These are phyloP conservation scores for Mucor lusitanicus DNA, from an alignment of 371 early-diverging fungal genomes.

Conservation along the genomic window DNA sequence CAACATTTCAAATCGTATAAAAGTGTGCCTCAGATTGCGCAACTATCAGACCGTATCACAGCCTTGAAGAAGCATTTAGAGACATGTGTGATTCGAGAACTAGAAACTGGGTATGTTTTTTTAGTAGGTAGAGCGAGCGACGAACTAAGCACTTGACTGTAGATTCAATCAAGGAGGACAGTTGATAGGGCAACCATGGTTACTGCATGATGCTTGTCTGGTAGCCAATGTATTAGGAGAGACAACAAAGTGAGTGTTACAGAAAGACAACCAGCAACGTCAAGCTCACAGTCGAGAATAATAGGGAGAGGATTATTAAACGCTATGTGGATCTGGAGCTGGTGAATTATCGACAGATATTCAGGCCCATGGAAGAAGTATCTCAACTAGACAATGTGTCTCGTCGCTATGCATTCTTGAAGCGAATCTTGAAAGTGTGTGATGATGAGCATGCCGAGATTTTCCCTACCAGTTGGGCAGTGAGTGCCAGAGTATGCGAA, in stretches of 20 bases:
- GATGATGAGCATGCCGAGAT: constrained; percentile 84
- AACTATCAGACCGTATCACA: constrained; percentile 63
- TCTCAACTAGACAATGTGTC: constrained; percentile 84
- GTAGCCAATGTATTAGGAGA: constrained; percentile 75
- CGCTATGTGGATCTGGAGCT: constrained; percentile 85
- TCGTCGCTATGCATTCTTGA: constrained; percentile 92
- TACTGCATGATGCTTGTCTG: constrained; percentile 76
- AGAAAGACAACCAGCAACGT: constrained; percentile 7
- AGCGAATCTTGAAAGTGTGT: constrained; percentile 79
- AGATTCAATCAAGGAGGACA: constrained; percentile 58
- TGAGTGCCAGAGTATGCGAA: constrained; percentile 70
- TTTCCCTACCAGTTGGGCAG: constrained; percentile 83
- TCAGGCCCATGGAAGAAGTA: constrained; percentile 80
- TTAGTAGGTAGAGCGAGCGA: not conserved
- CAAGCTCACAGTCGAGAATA: not conserved
- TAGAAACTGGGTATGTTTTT: constrained; percentile 50
- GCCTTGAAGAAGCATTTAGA: constrained; percentile 69
- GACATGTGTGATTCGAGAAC: constrained; percentile 73
- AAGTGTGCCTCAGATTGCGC: constrained; percentile 76
- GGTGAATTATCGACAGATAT: constrained; percentile 82
- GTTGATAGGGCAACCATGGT: constrained; percentile 49
- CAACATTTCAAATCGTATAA: constrained; percentile 77
- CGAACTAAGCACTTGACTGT: not conserved
- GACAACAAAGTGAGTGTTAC: constrained; percentile 58
- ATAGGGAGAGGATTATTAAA: constrained; percentile 59